Evolutionary conservation across 768 basidiomycete genomes (phyloP).

Genomic region (Lactarius tabidus): DNA sequence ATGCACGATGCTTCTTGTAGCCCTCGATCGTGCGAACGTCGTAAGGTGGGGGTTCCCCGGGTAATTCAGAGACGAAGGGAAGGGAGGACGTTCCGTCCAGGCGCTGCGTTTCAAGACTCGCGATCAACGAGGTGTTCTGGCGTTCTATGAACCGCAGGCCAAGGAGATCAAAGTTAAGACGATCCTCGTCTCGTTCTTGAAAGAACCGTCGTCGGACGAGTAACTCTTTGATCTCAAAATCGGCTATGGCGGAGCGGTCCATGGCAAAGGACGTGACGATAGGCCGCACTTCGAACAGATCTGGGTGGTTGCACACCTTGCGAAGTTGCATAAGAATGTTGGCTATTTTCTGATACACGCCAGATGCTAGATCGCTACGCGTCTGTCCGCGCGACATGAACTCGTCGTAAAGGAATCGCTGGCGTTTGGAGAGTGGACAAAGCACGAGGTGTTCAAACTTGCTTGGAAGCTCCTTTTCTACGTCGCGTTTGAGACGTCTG

Average conservation of each 20-base stretch:
- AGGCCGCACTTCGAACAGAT: constrained; percentile 86
- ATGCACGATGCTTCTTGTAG: constrained; percentile 48
- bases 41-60: constrained; percentile 62
- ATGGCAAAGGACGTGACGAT: constrained; percentile 73
- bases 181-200: constrained; percentile 47
- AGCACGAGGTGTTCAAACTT: constrained; percentile 90
- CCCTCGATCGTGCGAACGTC: constrained; percentile 76
- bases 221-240: constrained; percentile 85
- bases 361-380: constrained; percentile 74
- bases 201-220: constrained; percentile 75
- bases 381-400: constrained; percentile 91
- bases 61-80: constrained; percentile 49
- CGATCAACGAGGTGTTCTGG: constrained; percentile 50
- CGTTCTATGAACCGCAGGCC: constrained; percentile 58
- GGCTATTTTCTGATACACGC: constrained; percentile 82
- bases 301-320: constrained; percentile 94
- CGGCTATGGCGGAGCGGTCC: constrained; percentile 68
- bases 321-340: constrained; percentile 98
- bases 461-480: constrained; percentile 91
- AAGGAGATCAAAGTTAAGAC: constrained; percentile 56
- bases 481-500: constrained; percentile 95
- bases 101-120: constrained; percentile 48
- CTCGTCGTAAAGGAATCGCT: constrained; percentile 94
- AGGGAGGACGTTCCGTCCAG: constrained; percentile 58
- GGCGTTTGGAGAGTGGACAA: constrained; percentile 84